Evolutionary conservation across 2,329 filamentous ascomycete genomes (phyloP), one percentile per base, ranked within the genome.

Genomic region (Elsinoe fawcettii): DNA sequence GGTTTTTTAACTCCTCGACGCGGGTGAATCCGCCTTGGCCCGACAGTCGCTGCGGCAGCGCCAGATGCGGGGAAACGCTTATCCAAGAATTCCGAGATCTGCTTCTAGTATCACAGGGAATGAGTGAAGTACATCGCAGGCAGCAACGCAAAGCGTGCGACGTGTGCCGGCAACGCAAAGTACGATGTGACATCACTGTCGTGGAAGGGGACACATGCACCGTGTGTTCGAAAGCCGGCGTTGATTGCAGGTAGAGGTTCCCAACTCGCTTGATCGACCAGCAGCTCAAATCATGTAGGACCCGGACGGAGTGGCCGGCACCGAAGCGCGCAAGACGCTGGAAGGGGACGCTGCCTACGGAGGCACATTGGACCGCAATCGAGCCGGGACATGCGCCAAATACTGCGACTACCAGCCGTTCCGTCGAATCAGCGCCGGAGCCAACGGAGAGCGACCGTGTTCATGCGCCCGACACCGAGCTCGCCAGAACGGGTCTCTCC

Each of bases 401-500:
- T 7, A 9, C 12, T 16, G 14, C 5, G 9, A 18, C 9, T 32
- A 14, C 25, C 25, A 16, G 5, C 8, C 11, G 20, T 9, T 18
- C 25, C 47, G 27, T 32, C 47, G 12, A 23, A 6, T 5, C 22
- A n/a, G 5, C n/a, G 23, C 14, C 16, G 32, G 51, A 5, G 14
- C 16, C 16, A 22, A 41, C 18, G 22, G 47, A 12, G 9, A 34
- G 6, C n/a, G 43, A 47, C 22, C 47, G 32, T 9, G 25, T 23
- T 14, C 12, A 16, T 34, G 14, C 25, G 5, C 22, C 47, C 5
- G 51, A 54, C 23, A 14, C 22, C 16, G 51, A 54, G 18, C 51
- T 55, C 18, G 53, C 53, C 23, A 20, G 53, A 16, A 55, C 53
- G 6, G 34, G 53, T 9, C 36, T 55, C 2, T 55, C 37, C 4